Base-by-base conservation (phyloP, 73 alveolate genomes). In the Tetrahymena elliotti region DNA sequence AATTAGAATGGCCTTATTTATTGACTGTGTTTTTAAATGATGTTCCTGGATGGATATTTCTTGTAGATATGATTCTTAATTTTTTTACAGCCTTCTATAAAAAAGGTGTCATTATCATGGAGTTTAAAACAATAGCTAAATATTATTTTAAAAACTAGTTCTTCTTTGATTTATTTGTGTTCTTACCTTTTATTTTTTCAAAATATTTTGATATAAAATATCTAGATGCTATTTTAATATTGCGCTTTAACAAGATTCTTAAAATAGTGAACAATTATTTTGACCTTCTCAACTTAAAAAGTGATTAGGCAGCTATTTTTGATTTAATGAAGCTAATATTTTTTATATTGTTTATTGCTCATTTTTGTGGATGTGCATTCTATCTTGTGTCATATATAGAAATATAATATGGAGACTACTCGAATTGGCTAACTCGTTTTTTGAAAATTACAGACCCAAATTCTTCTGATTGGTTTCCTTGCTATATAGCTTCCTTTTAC, bases 321-420 rank as follows among this genome's bases (percentile, higher is more conserved):
- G 96, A 94, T 35, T 94, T 94, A 92, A 94, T 84, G 10, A 94
- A 94, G 52, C 38, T 94, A 27, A 94, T 94, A 0, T 84, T 84
- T 53, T 94, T 94, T 22, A 68, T 94, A 6, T 41, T 94, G 7
- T 53, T 94, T 39, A 94, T 94, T 9, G 95, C 96, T 92, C 96
- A 94, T 88, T 84, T 94, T 94, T 94, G 96, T 92, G 54, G 93
- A 40, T 94, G 96, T 33, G 93, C 94, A 18, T 94, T 94, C 83
- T 94, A 94, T 92, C 83, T 94, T 5, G 83, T 94, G 18, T 94
- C 95, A 3, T 47, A 68, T n/a, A 52, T 94, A 0, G 96, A 94
- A 88, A 38, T 47, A 84, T 93, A 94, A 88, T 35, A 40, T 20
- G 93, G 93, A 24, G 34, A 33, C 33, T 94, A 94, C 68, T 52